Percentiles rank a stretch among this genome's conserved stretches.
Evolutionary conservation across 306 rosid genomes (phyloP).

Genomic region (Dalbergia oliveri): DNA sequence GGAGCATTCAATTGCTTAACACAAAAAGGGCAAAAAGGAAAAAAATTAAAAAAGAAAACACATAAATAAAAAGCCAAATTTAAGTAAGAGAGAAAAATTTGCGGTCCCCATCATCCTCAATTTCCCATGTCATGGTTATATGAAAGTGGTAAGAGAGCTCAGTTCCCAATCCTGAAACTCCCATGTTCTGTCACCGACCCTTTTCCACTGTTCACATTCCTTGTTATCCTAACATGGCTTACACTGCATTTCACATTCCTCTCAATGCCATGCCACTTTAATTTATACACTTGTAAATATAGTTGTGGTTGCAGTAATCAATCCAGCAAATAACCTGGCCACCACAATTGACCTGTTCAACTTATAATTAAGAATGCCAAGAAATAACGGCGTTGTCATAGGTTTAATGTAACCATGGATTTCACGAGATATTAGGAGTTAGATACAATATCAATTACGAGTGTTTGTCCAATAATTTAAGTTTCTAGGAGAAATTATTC

Average conservation of each 20-base stretch:
- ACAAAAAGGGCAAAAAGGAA: conserved; percentile 18
- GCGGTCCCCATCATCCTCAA: conserved; percentile 55
- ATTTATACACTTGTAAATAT: neutral
- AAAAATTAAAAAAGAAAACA: neutral
- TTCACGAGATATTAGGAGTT: too few relatives aligned
- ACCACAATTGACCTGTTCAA: conserved; percentile 19
- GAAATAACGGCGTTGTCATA: conserved; percentile 17
- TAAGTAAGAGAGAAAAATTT: conserved; percentile 25
- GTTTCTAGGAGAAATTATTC: too few relatives aligned
- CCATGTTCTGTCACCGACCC: conserved; percentile 64
- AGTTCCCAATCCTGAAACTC: conserved; percentile 57
- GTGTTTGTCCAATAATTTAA: too few relatives aligned
- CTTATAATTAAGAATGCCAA: neutral
- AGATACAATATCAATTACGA: too few relatives aligned
- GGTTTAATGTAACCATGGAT: neutral
- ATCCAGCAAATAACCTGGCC: neutral
- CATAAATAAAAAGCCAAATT: neutral
- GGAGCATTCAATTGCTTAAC: conserved; percentile 28
- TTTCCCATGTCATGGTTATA: conserved; percentile 55
- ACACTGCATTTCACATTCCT: conserved; percentile 44
- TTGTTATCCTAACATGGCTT: conserved; percentile 39
- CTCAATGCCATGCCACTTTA: conserved; percentile 17
- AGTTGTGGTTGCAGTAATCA: neutral
- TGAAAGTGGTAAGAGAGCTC: conserved; percentile 53
- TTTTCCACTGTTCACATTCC: conserved; percentile 60